A percentile compares a stretch with the other conserved stretches of the same genome.
Evolutionary conservation across 345 rosid species (phyloP).

Genomic region (Brassica rapa): DNA sequence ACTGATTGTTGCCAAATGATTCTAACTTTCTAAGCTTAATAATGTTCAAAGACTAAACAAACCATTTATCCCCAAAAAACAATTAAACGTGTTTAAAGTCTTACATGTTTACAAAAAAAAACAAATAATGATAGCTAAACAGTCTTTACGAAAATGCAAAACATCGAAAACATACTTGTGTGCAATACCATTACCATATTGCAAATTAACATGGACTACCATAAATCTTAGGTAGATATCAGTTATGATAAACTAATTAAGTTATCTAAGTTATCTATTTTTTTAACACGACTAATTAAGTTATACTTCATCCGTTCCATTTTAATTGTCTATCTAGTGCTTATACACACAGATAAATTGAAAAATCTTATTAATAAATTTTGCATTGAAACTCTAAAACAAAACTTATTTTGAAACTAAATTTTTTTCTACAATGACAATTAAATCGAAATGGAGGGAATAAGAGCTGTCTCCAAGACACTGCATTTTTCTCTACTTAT

Average conservation of each 20-base stretch:
- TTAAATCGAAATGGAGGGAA: too few species aligned
- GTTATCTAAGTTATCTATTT: neutral
- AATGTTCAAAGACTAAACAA: neutral
- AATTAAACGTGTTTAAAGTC: neutral
- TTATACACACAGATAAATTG: too few species aligned
- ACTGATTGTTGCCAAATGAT: neutral
- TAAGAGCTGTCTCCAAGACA: too few species aligned
- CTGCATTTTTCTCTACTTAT: too few species aligned
- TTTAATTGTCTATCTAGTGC: too few species aligned
- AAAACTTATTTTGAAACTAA: too few species aligned
- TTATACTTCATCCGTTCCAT: too few species aligned
- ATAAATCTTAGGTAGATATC: neutral
- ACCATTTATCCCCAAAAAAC: neutral
- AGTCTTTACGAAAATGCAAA: neutral
- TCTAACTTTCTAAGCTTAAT: neutral
- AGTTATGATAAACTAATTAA: neutral
- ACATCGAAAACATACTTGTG: conserved; percentile 12
- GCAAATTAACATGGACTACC: neutral
- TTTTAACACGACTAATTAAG: too few species aligned
- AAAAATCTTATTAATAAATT: too few species aligned
- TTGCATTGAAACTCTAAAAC: too few species aligned
- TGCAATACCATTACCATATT: neutral
- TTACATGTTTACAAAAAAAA: neutral
- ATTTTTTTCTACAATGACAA: too few species aligned
- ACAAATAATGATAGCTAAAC: conserved; percentile 10